These are phyloP conservation scores for Penicillium sp. DNA, from an alignment of 2,329 filamentous ascomycete species.

Conservation along the genomic window DNA sequence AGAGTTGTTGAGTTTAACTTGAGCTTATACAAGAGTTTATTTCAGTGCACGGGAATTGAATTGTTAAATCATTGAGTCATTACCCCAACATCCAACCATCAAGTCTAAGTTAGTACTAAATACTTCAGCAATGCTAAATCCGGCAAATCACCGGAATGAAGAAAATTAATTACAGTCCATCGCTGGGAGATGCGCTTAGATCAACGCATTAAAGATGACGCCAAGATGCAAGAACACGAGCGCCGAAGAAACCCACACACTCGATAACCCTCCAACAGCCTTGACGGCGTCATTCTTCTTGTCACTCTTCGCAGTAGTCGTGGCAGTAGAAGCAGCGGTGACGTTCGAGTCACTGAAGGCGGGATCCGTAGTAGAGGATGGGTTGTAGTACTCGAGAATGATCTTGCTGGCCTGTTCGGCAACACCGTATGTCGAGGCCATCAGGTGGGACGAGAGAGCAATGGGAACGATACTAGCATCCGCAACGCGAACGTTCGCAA, in stretches of 20 bases:
- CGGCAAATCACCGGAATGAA: background rate
- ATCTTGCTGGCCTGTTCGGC: conserved; percentile 26
- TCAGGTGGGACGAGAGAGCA: conserved; percentile 36
- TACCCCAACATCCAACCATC: background rate
- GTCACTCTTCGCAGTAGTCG: background rate
- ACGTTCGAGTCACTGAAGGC: background rate
- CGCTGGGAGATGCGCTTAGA: background rate
- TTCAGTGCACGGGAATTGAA: background rate
- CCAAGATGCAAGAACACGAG: background rate
- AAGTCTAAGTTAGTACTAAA: background rate
- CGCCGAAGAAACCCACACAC: background rate
- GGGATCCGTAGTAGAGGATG: background rate
- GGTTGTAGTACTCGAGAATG: conserved; percentile 1
- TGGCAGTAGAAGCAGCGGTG: background rate
- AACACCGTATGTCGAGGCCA: conserved; percentile 37
- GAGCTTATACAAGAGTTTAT: background rate
- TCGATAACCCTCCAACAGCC: background rate
- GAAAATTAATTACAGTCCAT: background rate
- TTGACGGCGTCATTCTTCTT: background rate
- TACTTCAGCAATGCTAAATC: background rate
- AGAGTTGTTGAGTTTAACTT: background rate
- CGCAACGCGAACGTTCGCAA: conserved; percentile 33
- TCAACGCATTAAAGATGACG: background rate
- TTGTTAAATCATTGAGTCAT: background rate
- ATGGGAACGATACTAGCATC: conserved; percentile 33